phyloP scores from a whole-genome alignment of 805 yeast species.

The Yamadazyma tumulicola region DNA sequence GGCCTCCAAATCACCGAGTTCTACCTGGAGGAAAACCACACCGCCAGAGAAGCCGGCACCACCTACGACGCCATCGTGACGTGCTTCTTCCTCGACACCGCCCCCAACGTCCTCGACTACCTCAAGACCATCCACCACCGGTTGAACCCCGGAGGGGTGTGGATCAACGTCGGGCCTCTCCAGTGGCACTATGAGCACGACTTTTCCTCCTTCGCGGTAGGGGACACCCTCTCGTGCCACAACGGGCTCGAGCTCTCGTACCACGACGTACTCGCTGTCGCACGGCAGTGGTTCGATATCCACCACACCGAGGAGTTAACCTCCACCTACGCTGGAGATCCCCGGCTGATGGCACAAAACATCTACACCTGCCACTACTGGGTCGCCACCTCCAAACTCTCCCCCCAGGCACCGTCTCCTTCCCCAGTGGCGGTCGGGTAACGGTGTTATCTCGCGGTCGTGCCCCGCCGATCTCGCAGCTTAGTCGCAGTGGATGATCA shows the following conservation, averaged over 20 bases:
- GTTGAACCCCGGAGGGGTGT: constrained; percentile 43
- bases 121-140: constrained; percentile 45
- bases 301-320: too few relatives aligned
- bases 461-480: too few relatives aligned
- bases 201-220: too few relatives aligned
- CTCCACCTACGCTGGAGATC: constrained; percentile 54
- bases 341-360: constrained; percentile 49
- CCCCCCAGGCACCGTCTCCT: too few relatives aligned
- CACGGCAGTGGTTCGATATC: too few relatives aligned
- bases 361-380: constrained; percentile 64
- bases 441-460: too few relatives aligned
- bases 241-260: constrained; percentile 60
- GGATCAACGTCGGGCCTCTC: constrained; percentile 69
- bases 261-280: constrained; percentile 57
- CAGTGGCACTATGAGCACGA: constrained; percentile 70
- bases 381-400: constrained; percentile 53
- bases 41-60: constrained; percentile 40
- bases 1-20: constrained; percentile 30
- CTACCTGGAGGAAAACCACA: constrained; percentile 22
- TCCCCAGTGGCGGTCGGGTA: too few relatives aligned
- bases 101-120: constrained; percentile 57
- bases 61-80: constrained; percentile 49
- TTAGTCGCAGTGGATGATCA: too few relatives aligned
- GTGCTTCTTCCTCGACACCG: constrained; percentile 63
- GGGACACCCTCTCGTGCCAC: too few relatives aligned